Base-by-base conservation (phyloP, 768 basidiomycete species). In the Lanmaoa rubissima region DNA sequence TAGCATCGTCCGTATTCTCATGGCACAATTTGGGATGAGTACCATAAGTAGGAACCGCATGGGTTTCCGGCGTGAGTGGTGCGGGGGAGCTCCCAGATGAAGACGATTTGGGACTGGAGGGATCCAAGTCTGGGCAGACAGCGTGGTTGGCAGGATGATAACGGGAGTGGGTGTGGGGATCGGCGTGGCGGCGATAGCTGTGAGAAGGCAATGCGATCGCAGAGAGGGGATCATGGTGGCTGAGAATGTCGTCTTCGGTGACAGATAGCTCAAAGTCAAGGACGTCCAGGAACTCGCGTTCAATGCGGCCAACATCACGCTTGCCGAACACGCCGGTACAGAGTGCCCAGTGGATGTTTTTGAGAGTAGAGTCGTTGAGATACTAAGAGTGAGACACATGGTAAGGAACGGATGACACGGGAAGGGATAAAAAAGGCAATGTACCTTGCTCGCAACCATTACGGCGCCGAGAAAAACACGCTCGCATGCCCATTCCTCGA, bases 381-480 rank as follows among this genome's bases (percentile, higher is more conserved):
- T 94, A 94, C 84, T 90, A 57, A 17, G 28, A 35, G 24, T 14
- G 51, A 50, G 51, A 46, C 35, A 52, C 35, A 8, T 31, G 19
- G 35, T 61, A 7, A 64, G 59, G 35, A 19, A 53, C 42, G 0
- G 8, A 32, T 47, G 53, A 28, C 53, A 61, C 53, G 61, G 40
- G 51, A 61, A 58, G 73, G 68, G 61, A 51, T 8, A 47, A 51
- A 31, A 38, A 28, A 65, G 38, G 38, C 1, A 52, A 19, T 65
- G 64, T 69, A 89, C 87, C 79, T 94, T 95, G 74, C 87, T 87
- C 8, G 93, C 92, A 46, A 83, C 78, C 72, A 95, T 94, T 61
- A 94, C 73, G n/a, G 92, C 86, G 49, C 93, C 93, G 42, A 95
- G 82, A 74, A 95, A 94, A 32, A 95, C 92, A 41, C 93, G 85